phyloP scores from a whole-genome alignment of 2,329 filamentous ascomycete genomes.

The Proliferodiscus dingleyae region DNA sequence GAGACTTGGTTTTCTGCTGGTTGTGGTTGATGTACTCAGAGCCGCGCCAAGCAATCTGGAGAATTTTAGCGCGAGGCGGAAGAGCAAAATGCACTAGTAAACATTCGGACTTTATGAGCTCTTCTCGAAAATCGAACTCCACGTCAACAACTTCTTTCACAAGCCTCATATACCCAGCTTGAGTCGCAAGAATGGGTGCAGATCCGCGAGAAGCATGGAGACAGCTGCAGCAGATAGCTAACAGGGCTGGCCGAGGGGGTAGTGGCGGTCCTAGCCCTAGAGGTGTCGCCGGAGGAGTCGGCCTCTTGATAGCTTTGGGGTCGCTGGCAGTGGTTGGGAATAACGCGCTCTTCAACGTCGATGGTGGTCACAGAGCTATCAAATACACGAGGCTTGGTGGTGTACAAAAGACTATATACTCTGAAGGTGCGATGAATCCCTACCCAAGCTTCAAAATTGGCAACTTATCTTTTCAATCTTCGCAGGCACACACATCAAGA shows the following conservation, averaged over 20 bases:
- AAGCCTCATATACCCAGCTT: slow-evolving; percentile 3
- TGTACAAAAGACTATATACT: slow-evolving; percentile 94
- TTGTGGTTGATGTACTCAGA: background rate
- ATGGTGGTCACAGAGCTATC: slow-evolving; percentile 97
- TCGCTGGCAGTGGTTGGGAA: slow-evolving; percentile 51
- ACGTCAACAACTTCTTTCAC: background rate
- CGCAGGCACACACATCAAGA: slow-evolving; percentile 81
- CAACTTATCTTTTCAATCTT: slow-evolving; percentile 5
- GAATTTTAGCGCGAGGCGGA: background rate
- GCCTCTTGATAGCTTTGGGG: slow-evolving; percentile 47
- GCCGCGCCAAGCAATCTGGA: slow-evolving; percentile 2
- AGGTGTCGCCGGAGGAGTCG: slow-evolving; percentile 49
- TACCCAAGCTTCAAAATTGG: slow-evolving; percentile 8
- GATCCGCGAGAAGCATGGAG: slow-evolving; percentile 64
- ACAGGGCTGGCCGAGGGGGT: slow-evolving; percentile 49
- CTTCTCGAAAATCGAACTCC: background rate
- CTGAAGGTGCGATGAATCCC: slow-evolving; percentile 61
- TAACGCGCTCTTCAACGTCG: slow-evolving; percentile 70
- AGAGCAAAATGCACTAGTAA: slow-evolving; percentile 21
- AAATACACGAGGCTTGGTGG: slow-evolving; percentile 92
- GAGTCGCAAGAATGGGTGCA: slow-evolving; percentile 27
- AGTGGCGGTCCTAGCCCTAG: slow-evolving; percentile 40
- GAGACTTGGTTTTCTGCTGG: no score
- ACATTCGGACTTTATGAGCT: slow-evolving; percentile 13
- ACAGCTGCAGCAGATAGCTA: slow-evolving; percentile 54